Base-by-base conservation (phyloP, 805 yeast genomes). In the Naumovozyma castellii region DNA sequence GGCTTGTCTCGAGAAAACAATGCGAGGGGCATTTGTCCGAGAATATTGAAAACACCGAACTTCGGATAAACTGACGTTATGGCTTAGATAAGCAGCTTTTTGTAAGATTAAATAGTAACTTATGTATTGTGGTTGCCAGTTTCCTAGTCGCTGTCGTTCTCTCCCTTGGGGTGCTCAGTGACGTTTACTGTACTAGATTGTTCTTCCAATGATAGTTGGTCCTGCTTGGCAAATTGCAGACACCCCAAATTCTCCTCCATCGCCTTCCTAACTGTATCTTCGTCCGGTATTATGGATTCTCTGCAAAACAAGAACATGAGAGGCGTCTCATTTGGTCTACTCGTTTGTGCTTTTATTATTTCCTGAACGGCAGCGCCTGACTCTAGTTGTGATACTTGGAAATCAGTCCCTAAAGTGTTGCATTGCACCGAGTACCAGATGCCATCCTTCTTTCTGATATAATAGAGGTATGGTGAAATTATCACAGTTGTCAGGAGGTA, bases 391-490 rank as follows among this genome's bases (percentile, higher is more conserved):
- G 48, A 48, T 5, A 49, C 41, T 25, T 48, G 45, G 25, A 43
- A 45, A 19, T 50, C 52, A 4, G 49, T 43, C 3, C 44, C 46
- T n/a, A 40, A 18, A 2, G 39, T 32, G 28, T 45, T 43, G 13
- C 46, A 36, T 35, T 43, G 47, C 3, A 54, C 48, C 13, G 45
- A 39, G 17, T 43, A 40, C 61, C 60, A 57, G 4, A 39, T 39
- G 1, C 48, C 53, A n/a, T 42, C 36, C 9, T 47, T 45, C 20
- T 32, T 34, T 29, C 55, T 45, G 9, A 49, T 42, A 31, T 43
- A 55, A 38, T 59, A 59, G 34, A 50, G 36, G 29, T 49, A 45
- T 4, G 64, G 61, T 2, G 63, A 57, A n/a, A 58, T 33, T 4
- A 48, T 50, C 3, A 55, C 57, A 46, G 50, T 45, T 1, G 49